A percentile compares a stretch with the other conserved stretches of the same genome.
These are phyloP conservation scores for Diaporthe destruens DNA, from an alignment of 2,329 filamentous ascomycete genomes.

Conservation along the genomic window DNA sequence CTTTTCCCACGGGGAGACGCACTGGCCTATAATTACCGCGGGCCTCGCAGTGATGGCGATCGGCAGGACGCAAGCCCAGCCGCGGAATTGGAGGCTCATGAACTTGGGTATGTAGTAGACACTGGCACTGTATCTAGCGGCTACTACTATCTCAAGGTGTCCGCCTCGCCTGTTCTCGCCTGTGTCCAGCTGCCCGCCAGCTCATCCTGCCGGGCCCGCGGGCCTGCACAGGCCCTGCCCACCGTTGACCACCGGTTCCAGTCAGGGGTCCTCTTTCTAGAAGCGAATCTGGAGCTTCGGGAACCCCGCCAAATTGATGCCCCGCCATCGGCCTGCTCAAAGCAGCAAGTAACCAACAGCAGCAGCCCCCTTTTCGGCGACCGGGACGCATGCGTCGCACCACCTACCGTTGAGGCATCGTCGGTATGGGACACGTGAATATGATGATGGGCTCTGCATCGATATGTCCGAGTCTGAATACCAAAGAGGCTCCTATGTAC, in stretches of 20 bases:
- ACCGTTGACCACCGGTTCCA: slow-evolving; percentile 1
- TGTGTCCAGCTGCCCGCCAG: slow-evolving; percentile 9
- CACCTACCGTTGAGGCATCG: neutral
- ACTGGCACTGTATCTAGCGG: neutral
- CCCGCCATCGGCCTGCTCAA: slow-evolving; percentile 34
- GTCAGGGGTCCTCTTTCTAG: slow-evolving; percentile 34
- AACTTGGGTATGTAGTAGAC: too few species aligned
- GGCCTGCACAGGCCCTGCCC: slow-evolving; percentile 17
- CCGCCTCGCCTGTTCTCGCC: neutral
- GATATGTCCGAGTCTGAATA: neutral
- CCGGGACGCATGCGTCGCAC: neutral
- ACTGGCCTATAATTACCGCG: slow-evolving; percentile 5
- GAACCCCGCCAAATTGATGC: slow-evolving; percentile 39
- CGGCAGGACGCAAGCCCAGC: slow-evolving; percentile 10
- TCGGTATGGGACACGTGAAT: slow-evolving; percentile 16
- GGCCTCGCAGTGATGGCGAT: slow-evolving; percentile 20
- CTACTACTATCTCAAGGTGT: neutral
- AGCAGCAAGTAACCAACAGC: slow-evolving; percentile 23
- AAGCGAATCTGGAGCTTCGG: slow-evolving; percentile 39
- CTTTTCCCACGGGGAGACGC: slow-evolving; percentile 14
- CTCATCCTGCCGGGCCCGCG: slow-evolving; percentile 20
- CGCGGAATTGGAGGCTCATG: slow-evolving; percentile 19
- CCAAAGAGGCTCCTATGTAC: too few species aligned
- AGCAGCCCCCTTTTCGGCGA: slow-evolving; percentile 18
- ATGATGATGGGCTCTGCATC: neutral